These are phyloP conservation scores for Wallacemonas collosoma DNA, from an alignment of 208 protist species.

Conservation along the genomic window DNA sequence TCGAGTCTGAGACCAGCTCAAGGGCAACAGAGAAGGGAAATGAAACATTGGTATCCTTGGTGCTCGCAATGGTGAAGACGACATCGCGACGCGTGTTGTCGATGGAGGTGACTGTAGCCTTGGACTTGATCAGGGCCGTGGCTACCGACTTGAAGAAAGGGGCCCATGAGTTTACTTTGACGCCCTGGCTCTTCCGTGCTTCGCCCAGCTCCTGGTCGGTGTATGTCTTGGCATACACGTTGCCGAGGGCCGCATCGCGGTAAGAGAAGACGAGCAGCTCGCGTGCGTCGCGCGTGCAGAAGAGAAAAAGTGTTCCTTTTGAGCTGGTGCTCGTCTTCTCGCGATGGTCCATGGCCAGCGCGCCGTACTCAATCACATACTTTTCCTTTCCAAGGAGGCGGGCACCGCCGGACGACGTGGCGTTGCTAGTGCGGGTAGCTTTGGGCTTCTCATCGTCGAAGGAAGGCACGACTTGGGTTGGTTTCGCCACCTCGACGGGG, in stretches of 20 bases:
- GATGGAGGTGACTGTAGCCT: constrained; percentile 40
- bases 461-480: constrained; percentile 10
- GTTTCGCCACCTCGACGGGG: constrained; percentile 7
- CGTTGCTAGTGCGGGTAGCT: background rate
- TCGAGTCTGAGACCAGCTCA: constrained; percentile 51
- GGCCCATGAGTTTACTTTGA: constrained; percentile 61
- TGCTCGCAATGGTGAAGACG: constrained; percentile 62
- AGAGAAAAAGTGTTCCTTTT: constrained; percentile 70
- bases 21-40: constrained; percentile 59
- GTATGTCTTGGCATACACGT: constrained; percentile 64
- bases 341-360: constrained; percentile 74
- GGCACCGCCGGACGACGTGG: background rate
- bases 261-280: constrained; percentile 74
- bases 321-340: constrained; percentile 3
- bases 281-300: constrained; percentile 40
- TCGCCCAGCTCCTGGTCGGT: constrained; percentile 64
- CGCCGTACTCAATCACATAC: constrained; percentile 80
- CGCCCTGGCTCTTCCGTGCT: constrained; percentile 51
- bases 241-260: constrained; percentile 40
- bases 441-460: background rate
- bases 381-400: constrained; percentile 77
- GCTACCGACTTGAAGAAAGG: constrained; percentile 90
- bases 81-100: constrained; percentile 36
- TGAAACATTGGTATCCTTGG: constrained; percentile 55
- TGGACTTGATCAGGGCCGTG: constrained; percentile 71